Conservation (phyloP, 2,329 filamentous ascomycete genomes). For the Colletotrichum lupini region DNA sequence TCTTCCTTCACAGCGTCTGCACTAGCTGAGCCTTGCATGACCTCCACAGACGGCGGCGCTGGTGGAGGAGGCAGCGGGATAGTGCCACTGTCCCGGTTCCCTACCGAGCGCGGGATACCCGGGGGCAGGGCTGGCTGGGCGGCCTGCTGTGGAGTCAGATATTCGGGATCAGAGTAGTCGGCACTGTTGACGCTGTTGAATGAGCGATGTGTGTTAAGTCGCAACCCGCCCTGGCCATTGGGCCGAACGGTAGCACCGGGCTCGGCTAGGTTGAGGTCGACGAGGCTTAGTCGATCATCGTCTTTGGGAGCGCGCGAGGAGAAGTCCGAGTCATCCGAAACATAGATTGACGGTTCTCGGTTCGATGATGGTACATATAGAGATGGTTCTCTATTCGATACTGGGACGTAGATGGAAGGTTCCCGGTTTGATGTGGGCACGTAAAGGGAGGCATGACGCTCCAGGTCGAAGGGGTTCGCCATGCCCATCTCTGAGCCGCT, state of each 20-base stretch:
- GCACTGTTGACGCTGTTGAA: constrained; percentile 37
- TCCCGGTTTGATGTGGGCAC: constrained; percentile 57
- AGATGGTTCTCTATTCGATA: constrained; percentile 62
- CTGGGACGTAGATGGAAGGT: constrained; percentile 67
- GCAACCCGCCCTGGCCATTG: constrained; percentile 18
- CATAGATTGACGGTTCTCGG: constrained; percentile 69
- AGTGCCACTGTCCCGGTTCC: not conserved
- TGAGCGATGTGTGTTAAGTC: constrained; percentile 32
- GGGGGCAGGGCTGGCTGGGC: constrained; percentile 39
- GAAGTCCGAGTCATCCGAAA: constrained; percentile 68
- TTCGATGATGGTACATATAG: constrained; percentile 65
- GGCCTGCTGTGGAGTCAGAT: constrained; percentile 44
- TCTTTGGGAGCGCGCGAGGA: constrained; percentile 46
- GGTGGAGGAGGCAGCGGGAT: constrained; percentile 50
- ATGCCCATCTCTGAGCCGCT: constrained; percentile 66
- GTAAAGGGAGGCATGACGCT: constrained; percentile 70
- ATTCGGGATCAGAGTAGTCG: constrained; percentile 38
- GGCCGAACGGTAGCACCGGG: constrained; percentile 31
- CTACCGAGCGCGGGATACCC: constrained; percentile 25
- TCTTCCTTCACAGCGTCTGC: constrained; percentile 62
- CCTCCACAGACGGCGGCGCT: constrained; percentile 58
- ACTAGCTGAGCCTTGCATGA: constrained; percentile 66
- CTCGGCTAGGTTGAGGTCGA: constrained; percentile 43
- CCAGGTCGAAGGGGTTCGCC: constrained; percentile 70
- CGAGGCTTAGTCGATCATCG: constrained; percentile 41